phyloP scores from a whole-genome alignment of 2,329 filamentous ascomycete genomes.

The Chlorencoelia australis region DNA sequence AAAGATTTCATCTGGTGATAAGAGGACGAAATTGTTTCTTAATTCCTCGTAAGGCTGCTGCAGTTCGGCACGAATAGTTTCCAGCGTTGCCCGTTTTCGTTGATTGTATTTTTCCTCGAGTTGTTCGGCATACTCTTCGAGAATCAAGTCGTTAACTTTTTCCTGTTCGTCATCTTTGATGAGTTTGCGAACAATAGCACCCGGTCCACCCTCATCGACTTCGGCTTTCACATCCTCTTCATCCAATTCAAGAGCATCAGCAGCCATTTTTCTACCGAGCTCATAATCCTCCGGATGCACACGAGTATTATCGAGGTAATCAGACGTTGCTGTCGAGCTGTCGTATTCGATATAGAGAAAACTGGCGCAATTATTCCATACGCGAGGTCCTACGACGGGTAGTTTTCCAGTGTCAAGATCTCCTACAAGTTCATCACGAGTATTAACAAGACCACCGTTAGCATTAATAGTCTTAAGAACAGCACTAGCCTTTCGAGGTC shows the following conservation, averaged over 20 bases:
- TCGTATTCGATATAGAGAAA: slow-evolving; percentile 90
- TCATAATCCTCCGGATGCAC: slow-evolving; percentile 98
- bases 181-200: slow-evolving; percentile 88
- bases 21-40: slow-evolving; percentile 63
- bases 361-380: slow-evolving; percentile 95
- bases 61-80: slow-evolving; percentile 90
- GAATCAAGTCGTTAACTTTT: slow-evolving; percentile 87
- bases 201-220: slow-evolving; percentile 78
- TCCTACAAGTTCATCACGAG: slow-evolving; percentile 78
- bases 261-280: slow-evolving; percentile 94
- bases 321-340: slow-evolving; percentile 66
- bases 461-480: slow-evolving; percentile 83
- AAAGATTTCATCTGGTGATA: slow-evolving; percentile 73
- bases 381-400: slow-evolving; percentile 75
- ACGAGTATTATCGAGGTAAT: slow-evolving; percentile 92
- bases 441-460: slow-evolving; percentile 78
- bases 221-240: slow-evolving; percentile 97
- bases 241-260: slow-evolving; percentile 89
- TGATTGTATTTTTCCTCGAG: slow-evolving; percentile 88
- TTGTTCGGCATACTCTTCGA: slow-evolving; percentile 96
- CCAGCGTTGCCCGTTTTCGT: slow-evolving; percentile 87
- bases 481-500: slow-evolving; percentile 79
- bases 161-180: slow-evolving; percentile 90
- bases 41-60: slow-evolving; percentile 92
- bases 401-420: slow-evolving; percentile 70